phyloP scores from a whole-genome alignment of 768 basidiomycete genomes.

The Leccinum truebloodii region DNA sequence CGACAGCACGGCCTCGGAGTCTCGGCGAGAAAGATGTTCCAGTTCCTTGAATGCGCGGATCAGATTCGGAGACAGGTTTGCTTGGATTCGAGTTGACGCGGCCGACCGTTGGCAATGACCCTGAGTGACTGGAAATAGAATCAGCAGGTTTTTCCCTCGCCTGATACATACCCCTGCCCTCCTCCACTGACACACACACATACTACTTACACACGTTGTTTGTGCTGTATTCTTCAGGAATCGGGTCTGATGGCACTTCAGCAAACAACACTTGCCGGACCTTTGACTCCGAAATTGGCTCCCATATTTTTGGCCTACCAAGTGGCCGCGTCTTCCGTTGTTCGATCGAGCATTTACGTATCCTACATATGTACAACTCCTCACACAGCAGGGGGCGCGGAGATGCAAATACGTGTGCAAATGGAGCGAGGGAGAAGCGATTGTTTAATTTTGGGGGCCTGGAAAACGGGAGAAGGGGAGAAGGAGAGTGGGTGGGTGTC shows the following conservation, averaged over 20 bases:
- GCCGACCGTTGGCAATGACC: too few relatives aligned
- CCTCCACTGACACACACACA: too few relatives aligned
- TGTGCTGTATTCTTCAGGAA: slow-evolving; percentile 80
- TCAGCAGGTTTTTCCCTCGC: too few relatives aligned
- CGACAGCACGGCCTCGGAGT: not conserved
- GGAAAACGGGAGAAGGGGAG: not conserved
- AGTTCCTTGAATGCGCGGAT: not conserved
- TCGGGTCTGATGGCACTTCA: slow-evolving; percentile 49
- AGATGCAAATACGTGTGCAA: not conserved
- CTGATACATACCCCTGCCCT: too few relatives aligned
- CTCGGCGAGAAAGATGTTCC: not conserved
- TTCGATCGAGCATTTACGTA: too few relatives aligned
- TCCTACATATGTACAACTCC: too few relatives aligned
- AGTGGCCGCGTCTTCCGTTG: too few relatives aligned
- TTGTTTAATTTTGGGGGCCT: not conserved
- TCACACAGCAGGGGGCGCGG: not conserved
- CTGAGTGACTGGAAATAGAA: too few relatives aligned
- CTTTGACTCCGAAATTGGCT: slow-evolving; percentile 39
- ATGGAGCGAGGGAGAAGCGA: not conserved
- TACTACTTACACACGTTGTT: slow-evolving; percentile 29
- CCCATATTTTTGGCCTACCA: too few relatives aligned
- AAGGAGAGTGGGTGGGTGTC: not conserved
- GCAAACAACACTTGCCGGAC: slow-evolving; percentile 55
- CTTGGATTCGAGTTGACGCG: not conserved
- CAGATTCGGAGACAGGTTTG: not conserved